phyloP scores from a whole-genome alignment of 768 basidiomycete species.

The Gymnopilus junonius region DNA sequence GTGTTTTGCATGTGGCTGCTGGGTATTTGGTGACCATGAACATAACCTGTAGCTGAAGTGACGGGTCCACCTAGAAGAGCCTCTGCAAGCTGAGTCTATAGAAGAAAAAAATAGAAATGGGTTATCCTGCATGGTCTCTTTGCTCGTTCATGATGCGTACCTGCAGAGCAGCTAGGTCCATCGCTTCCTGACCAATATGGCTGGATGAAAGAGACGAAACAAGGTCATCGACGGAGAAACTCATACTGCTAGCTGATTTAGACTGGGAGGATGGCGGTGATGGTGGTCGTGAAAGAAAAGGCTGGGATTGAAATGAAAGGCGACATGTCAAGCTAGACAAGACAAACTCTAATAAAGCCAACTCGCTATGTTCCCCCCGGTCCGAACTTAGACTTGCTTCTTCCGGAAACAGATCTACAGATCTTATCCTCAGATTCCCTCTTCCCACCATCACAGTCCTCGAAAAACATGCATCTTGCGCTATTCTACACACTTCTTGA shows the following conservation, averaged over 20 bases:
- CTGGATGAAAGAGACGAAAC: constrained; percentile 51
- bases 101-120: not conserved
- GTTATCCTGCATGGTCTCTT: not conserved
- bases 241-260: constrained; percentile 38
- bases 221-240: constrained; percentile 58
- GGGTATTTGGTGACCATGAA: not conserved
- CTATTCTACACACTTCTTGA: not conserved
- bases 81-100: constrained; percentile 51
- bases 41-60: not conserved
- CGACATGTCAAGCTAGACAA: not conserved
- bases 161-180: constrained; percentile 58
- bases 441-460: not conserved
- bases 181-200: constrained; percentile 60
- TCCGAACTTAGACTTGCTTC: constrained; percentile 12
- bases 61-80: constrained; percentile 36
- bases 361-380: not conserved
- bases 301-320: constrained; percentile 2
- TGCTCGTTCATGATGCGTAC: constrained; percentile 28
- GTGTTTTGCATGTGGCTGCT: constrained; percentile 18
- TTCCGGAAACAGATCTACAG: constrained; percentile 11
- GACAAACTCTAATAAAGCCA: constrained; percentile 6
- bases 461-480: not conserved
- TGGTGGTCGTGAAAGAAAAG: not conserved
- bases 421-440: constrained; percentile 2
- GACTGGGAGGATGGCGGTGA: not conserved